phyloP scores from a whole-genome alignment of 2,329 filamentous ascomycete species.

The Alternaria burnsii region DNA sequence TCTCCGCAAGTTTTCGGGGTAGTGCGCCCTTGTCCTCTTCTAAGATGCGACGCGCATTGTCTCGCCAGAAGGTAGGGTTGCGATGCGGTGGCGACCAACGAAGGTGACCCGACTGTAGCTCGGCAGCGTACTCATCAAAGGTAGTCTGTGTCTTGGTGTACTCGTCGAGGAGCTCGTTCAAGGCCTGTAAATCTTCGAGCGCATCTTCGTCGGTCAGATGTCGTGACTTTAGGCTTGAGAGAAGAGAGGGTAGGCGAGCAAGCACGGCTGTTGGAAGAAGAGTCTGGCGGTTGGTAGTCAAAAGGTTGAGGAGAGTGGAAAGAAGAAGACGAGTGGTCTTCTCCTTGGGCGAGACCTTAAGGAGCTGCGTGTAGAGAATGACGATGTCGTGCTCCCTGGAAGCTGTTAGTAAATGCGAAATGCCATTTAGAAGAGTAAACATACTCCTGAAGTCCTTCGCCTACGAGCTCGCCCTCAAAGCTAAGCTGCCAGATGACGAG shows the following conservation, averaged over 20 bases:
- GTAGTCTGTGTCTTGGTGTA: conserved; percentile 77
- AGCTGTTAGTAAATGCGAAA: conserved; percentile 21
- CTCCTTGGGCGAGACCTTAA: conserved; percentile 93
- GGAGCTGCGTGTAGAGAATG: conserved; percentile 87
- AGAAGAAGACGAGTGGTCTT: conserved; percentile 94
- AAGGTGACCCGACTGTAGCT: conserved; percentile 85
- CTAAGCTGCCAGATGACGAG: conserved; percentile 96
- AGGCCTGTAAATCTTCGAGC: conserved; percentile 58
- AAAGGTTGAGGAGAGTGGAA: conserved; percentile 87
- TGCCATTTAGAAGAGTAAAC: conserved; percentile 38
- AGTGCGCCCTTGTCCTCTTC: conserved; percentile 83
- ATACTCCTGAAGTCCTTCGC: conserved; percentile 86
- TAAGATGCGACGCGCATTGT: conserved; percentile 87
- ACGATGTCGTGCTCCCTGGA: conserved; percentile 89
- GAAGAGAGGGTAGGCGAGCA: conserved; percentile 75
- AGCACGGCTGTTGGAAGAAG: conserved; percentile 85
- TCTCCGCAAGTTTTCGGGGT: conserved; percentile 82
- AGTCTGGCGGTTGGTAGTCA: conserved; percentile 73
- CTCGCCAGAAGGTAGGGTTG: conserved; percentile 86
- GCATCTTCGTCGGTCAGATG: conserved; percentile 63
- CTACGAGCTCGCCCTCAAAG: conserved; percentile 77
- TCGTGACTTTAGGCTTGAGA: conserved; percentile 64
- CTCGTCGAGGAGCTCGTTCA: conserved; percentile 76
- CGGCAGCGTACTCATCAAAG: conserved; percentile 76
- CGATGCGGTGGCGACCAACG: conserved; percentile 93